Evolutionary conservation across 192 early-diverging fungal species (phyloP).

Genomic region (Spinellus fusiger): DNA sequence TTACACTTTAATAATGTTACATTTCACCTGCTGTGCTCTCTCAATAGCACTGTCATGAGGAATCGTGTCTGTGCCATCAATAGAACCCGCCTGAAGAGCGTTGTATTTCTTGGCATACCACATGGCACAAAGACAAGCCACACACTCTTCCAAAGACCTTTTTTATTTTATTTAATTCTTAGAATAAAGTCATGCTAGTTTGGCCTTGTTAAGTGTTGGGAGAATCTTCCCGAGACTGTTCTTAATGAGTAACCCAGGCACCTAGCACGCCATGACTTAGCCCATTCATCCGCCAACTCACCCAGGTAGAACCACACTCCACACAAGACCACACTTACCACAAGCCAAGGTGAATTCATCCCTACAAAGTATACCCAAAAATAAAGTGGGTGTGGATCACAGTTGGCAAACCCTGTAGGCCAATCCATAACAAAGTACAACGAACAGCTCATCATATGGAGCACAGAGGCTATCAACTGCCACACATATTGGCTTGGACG

Average conservation of each 20-base stretch:
- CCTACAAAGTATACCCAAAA: slow-evolving; percentile 87
- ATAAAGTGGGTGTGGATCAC: slow-evolving; percentile 72
- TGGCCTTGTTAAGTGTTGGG: not conserved
- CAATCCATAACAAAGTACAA: slow-evolving; percentile 74
- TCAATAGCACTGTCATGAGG: slow-evolving; percentile 35
- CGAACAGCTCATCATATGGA: slow-evolving; percentile 77
- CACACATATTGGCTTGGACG: slow-evolving; percentile 48
- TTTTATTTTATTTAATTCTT: not conserved
- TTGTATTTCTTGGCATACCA: slow-evolving; percentile 36
- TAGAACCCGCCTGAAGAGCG: slow-evolving; percentile 32
- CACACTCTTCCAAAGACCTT: not conserved
- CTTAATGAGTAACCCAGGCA: not conserved
- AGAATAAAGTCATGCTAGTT: not conserved
- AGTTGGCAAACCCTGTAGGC: slow-evolving; percentile 61
- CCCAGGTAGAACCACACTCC: too few species aligned
- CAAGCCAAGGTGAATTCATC: slow-evolving; percentile 81
- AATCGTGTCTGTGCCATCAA: slow-evolving; percentile 33
- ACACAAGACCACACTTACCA: slow-evolving; percentile 40
- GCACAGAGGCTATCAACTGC: slow-evolving; percentile 56
- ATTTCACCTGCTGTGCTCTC: slow-evolving; percentile 20
- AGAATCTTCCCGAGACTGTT: not conserved
- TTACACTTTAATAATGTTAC: slow-evolving; percentile 8
- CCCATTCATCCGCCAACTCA: too few species aligned
- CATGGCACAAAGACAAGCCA: slow-evolving; percentile 10
- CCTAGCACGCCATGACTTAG: too few species aligned